Base-by-base conservation (phyloP, 495 filamentous ascomycete genomes). In the Daldinia bambusicola region DNA sequence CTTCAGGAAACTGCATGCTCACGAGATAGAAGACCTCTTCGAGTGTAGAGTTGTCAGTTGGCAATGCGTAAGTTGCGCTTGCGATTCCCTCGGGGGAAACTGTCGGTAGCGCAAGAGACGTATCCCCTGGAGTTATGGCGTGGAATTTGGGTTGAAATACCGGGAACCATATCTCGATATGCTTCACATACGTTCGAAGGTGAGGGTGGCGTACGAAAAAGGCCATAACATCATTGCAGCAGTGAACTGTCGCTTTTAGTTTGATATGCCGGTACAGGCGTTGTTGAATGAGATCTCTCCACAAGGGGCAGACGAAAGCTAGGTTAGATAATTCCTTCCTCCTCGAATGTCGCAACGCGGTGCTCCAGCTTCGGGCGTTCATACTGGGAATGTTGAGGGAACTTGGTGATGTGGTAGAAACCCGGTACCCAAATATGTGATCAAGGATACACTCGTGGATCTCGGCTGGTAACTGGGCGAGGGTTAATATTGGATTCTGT, bases 121-220 rank as follows among this genome's bases (percentile, higher is more conserved):
- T 74, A 34, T 72, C 67, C 12, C 69, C 74, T 0, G 65, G 38
- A 8, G 72, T 64, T 3, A 69, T 74, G 6, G 82, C 80, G 48
- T 84, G 80, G 53, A 79, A 83, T 45, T 81, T 82, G 43, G 83
- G 81, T 18, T 89, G 88, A 83, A 90, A 92, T 32, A 92, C 88
- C 6, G 91, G 91, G 53, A 92, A 88, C 87, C 90, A 92, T 16
- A 91, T 82, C 74, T 93, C 90, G 61, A 92, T 83, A 74, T 92
- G 89, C 55, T 89, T 89, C 61, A 92, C 88, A 57, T 91, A 87
- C 3, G 76, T 61, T 34, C 84, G 80, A 4, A 93, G 82, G 68
- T 91, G 87, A 20, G 85, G 81, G 56, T 89, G 83, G 13, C 74
- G 67, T 9, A 78, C 70, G 61, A 93, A 91, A 83, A 88, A 92